A percentile compares a stretch with the other conserved stretches of the same genome.
Evolutionary conservation across 768 basidiomycete genomes (phyloP).

Genomic region (Cubamyces sp.): DNA sequence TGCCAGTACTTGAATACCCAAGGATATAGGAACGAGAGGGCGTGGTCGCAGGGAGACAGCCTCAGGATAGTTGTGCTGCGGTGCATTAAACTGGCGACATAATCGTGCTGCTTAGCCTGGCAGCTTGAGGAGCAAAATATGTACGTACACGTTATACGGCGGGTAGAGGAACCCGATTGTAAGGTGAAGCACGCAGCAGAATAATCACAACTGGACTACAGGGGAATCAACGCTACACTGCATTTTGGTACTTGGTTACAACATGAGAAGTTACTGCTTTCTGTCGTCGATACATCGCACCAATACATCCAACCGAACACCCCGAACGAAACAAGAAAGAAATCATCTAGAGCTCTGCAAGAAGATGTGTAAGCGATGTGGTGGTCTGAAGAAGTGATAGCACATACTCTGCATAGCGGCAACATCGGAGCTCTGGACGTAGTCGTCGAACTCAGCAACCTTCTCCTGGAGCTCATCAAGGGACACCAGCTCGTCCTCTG

Average conservation of each 20-base stretch:
- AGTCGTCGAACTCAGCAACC: constrained; percentile 83
- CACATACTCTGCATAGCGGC: constrained; percentile 89
- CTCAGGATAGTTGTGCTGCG: too few species aligned
- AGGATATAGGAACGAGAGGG: too few species aligned
- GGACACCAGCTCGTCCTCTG: constrained; percentile 96
- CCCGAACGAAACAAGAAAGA: neutral
- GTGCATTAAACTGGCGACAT: too few species aligned
- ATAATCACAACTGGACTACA: too few species aligned
- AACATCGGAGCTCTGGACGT: constrained; percentile 89
- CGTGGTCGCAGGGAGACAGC: too few species aligned
- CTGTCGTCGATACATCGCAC: constrained; percentile 14
- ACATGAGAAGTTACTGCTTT: constrained; percentile 17
- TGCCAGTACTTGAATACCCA: too few species aligned
- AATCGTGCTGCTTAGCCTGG: too few species aligned
- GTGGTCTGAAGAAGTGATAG: neutral
- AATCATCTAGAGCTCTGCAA: constrained; percentile 23
- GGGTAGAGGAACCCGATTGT: too few species aligned
- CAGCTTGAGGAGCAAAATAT: too few species aligned
- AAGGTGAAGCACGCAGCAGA: neutral
- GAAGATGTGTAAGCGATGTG: neutral
- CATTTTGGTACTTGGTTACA: constrained; percentile 21
- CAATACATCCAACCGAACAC: constrained; percentile 9
- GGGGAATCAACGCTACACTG: constrained; percentile 11
- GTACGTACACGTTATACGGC: too few species aligned
- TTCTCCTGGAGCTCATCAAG: constrained; percentile 93